phyloP scores from a whole-genome alignment of 2,329 filamentous ascomycete species.

The Xylaria sp. region DNA sequence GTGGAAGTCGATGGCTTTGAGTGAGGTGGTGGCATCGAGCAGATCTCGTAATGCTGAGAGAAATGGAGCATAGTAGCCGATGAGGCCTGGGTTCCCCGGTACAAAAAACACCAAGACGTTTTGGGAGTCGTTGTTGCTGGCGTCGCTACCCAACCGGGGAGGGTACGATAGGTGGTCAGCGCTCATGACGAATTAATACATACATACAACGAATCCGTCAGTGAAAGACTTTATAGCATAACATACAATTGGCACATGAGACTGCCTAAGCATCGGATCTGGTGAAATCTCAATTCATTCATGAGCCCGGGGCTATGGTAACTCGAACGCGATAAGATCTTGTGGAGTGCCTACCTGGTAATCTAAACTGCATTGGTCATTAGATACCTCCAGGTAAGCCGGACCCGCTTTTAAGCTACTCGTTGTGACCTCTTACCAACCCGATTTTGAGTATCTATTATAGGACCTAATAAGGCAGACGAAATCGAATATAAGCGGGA shows the following conservation, averaged over 20 bases:
- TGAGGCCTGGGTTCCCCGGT: slow-evolving; percentile 79
- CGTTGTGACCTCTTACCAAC: no score
- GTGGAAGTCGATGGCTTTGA: slow-evolving; percentile 56
- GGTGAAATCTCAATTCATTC: background rate
- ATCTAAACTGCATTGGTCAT: no score
- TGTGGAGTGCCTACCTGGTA: no score
- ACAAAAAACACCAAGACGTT: slow-evolving; percentile 74
- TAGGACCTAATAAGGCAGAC: no score
- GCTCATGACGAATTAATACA: slow-evolving; percentile 20
- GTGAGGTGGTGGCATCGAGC: slow-evolving; percentile 55
- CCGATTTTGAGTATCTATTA: no score
- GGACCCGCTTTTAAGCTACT: no score
- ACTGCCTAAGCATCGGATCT: background rate
- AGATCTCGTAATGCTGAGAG: slow-evolving; percentile 65
- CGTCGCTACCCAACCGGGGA: slow-evolving; percentile 20
- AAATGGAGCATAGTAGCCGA: slow-evolving; percentile 78
- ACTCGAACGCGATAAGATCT: background rate
- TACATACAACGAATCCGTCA: background rate
- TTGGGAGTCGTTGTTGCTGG: slow-evolving; percentile 21
- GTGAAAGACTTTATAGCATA: background rate
- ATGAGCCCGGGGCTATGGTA: slow-evolving; percentile 4
- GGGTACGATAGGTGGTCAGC: slow-evolving; percentile 32
- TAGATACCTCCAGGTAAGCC: no score
- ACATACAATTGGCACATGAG: background rate
- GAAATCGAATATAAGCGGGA: no score